phyloP scores from a whole-genome alignment of 169 alveolate species.

The Babesia ovata region DNA sequence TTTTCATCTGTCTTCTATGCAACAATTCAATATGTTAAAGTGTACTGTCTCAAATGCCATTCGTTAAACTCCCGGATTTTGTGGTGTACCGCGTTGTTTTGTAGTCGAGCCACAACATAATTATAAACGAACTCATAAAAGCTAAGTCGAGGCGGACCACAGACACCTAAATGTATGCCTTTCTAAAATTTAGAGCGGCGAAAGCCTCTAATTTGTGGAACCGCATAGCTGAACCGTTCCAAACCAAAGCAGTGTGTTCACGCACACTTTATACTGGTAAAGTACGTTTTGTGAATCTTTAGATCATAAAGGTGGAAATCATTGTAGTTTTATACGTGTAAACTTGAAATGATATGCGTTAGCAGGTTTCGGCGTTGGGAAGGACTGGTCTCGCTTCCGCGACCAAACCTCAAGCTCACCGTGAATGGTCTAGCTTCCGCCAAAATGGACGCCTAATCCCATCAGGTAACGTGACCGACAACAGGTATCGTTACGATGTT shows the following conservation, averaged over 20 bases:
- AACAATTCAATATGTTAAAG: too few species aligned
- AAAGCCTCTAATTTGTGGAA: not conserved
- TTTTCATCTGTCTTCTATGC: too few species aligned
- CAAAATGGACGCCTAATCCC: constrained; percentile 5
- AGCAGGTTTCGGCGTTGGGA: not conserved
- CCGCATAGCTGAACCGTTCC: constrained; percentile 10
- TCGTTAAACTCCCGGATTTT: not conserved
- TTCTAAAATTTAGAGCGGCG: constrained; percentile 5
- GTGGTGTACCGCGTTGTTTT: not conserved
- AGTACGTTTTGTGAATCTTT: constrained; percentile 11
- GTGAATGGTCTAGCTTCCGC: constrained; percentile 52
- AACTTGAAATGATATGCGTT: not conserved
- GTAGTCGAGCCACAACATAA: not conserved
- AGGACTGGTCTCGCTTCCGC: constrained; percentile 33
- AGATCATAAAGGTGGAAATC: not conserved
- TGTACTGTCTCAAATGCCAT: too few species aligned
- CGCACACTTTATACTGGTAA: not conserved
- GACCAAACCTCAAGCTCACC: not conserved
- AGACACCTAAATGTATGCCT: not conserved
- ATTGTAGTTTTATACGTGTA: not conserved
- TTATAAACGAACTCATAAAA: not conserved
- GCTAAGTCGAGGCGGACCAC: not conserved
- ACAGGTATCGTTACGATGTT: constrained; percentile 43
- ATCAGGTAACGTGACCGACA: not conserved
- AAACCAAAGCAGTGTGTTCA: not conserved